These are phyloP conservation scores for Rhodotorula sp. DNA, from an alignment of 1,284 basidiomycete genomes.

Conservation along the genomic window DNA sequence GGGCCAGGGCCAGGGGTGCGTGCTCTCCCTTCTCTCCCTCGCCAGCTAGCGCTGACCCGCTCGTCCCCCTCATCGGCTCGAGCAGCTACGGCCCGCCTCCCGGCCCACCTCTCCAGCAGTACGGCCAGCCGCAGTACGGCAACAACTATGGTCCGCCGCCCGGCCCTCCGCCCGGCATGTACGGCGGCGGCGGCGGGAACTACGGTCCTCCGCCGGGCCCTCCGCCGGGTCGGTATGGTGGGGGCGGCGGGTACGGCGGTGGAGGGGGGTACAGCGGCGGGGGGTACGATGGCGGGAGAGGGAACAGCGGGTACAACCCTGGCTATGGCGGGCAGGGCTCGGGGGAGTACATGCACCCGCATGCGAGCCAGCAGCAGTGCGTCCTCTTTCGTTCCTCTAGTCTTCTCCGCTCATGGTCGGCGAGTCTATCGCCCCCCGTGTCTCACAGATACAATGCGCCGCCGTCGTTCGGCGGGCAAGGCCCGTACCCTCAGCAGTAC, in stretches of 20 bases:
- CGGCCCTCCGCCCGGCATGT: conserved; percentile 6
- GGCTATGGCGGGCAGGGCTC: conserved; percentile 8
- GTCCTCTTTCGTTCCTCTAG: neutral
- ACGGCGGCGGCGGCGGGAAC: conserved; percentile 3
- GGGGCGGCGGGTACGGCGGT: no score
- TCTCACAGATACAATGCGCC: conserved; percentile 26
- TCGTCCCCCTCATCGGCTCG: neutral
- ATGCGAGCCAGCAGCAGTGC: conserved; percentile 23
- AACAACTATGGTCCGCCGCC: conserved; percentile 1
- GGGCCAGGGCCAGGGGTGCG: neutral
- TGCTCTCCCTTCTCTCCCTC: neutral
- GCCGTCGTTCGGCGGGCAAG: conserved; percentile 4
- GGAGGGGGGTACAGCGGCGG: neutral
- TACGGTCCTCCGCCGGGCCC: conserved; percentile 8
- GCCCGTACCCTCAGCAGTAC: conserved; percentile 29
- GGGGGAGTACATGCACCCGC: conserved; percentile 21
- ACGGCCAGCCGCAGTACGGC: conserved; percentile 1
- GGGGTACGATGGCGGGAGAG: neutral
- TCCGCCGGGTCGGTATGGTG: conserved; percentile 15
- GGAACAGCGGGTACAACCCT: conserved; percentile 11
- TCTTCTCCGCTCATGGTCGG: no score
- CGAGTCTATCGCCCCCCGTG: no score
- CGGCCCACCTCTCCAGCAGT: conserved; percentile 3
- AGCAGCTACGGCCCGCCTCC: conserved; percentile 4
- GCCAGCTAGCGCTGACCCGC: no score